Evolutionary conservation across 306 rosid species (phyloP), one percentile per base, ranked within the genome.

Genomic region (Pterocarpus santalinus): DNA sequence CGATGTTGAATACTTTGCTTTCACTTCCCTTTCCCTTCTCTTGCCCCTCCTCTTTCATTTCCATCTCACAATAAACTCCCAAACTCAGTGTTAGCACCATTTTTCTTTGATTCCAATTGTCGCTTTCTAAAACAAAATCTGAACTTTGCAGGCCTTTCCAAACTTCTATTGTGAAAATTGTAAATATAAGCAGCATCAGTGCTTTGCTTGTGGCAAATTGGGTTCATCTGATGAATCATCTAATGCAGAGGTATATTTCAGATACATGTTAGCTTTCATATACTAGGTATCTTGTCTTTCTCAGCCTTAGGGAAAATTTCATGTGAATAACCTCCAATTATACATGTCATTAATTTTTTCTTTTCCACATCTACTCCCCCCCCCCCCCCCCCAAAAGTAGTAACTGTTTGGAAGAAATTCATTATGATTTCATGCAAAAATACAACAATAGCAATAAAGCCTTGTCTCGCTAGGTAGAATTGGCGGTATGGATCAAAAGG

Each of bases 131-230:
- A 76, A 81, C 39, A 11, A 56, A 49, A 72, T 72, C 66, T 79
- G 62, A 46, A 56, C 60, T 66, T 69, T 82, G 70, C 86, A 92
- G 97, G 97, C 79, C 30, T 69, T 86, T 62, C 86, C 85, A 72
- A 83, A 77, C 35, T 92, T 88, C 75, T 70, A 77, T 15, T 92
- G 97, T 83, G 60, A 79, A 22, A 92, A 92, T 81, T 92, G 97
- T 80, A 82, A 84, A 71, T 74, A 80, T 67, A 58, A 78, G 84
- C 85, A 87, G 85, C 97, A 92, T 55, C 97, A 92, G 53, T 92
- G 97, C 86, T 90, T 80, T 85, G 86, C 82, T 55, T 92, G 94
- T 80, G 94, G 92, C 52, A 80, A 69, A 69, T 76, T 92, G 86
- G 97, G 94, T 44, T 88, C 91, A 47, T 91, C 92, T 30, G 91